Conservation (phyloP, 2,329 filamentous ascomycete species). For the Penicillium sp. region DNA sequence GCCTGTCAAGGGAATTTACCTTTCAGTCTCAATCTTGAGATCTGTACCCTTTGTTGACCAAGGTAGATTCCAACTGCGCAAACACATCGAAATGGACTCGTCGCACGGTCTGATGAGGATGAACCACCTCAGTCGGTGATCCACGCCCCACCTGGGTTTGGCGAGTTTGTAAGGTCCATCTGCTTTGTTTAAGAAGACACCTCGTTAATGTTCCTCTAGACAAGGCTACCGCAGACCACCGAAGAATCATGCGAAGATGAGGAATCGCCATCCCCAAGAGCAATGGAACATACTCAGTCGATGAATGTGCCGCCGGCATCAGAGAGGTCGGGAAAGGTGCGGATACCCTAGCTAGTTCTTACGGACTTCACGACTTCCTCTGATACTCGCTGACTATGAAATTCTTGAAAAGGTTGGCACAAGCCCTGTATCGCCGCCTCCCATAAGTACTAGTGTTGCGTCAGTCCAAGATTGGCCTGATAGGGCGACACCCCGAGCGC, state of each 20-base stretch:
- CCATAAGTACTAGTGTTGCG: constrained; percentile 73
- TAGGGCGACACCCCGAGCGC: constrained; percentile 75
- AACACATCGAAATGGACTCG: constrained; percentile 16
- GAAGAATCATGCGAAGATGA: constrained; percentile 16
- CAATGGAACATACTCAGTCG: constrained; percentile 8
- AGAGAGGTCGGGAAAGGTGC: constrained; percentile 21
- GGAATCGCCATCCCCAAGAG: constrained; percentile 10
- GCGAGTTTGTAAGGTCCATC: constrained; percentile 67
- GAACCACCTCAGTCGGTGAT: constrained; percentile 77
- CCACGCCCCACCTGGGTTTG: constrained; percentile 82
- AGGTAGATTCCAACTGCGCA: constrained; percentile 36
- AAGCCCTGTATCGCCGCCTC: constrained; percentile 64
- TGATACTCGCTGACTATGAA: background rate
- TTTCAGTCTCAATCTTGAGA: background rate
- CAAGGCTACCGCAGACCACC: constrained; percentile 3
- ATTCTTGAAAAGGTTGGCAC: constrained; percentile 26
- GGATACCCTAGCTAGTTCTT: background rate
- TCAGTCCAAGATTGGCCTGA: constrained; percentile 67
- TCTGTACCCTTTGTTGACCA: constrained; percentile 3
- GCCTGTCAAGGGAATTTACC: background rate
- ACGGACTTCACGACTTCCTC: background rate
- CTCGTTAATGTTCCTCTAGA: background rate
- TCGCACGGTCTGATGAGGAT: constrained; percentile 65
- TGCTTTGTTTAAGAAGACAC: background rate
- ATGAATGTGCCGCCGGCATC: constrained; percentile 1